phyloP scores from a whole-genome alignment of 306 rosid species.

The Herpetospermum pedunculosum region DNA sequence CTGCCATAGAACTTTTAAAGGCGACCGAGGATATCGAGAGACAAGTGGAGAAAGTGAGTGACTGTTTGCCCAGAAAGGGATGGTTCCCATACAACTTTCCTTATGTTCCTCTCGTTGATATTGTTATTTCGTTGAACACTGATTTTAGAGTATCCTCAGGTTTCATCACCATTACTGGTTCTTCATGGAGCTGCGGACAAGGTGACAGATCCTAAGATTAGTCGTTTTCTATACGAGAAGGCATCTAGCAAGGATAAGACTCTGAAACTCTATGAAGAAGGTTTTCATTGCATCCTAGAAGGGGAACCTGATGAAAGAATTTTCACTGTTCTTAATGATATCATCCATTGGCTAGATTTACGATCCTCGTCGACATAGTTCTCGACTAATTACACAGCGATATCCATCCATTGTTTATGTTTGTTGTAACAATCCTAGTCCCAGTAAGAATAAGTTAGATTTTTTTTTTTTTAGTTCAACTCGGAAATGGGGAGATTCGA shows the following conservation, averaged over 20 bases:
- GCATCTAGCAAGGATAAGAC: constrained; percentile 69
- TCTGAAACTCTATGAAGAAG: constrained; percentile 49
- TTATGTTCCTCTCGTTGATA: not conserved
- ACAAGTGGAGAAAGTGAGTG: constrained; percentile 47
- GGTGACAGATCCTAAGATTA: constrained; percentile 76
- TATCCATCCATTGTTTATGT: not conserved
- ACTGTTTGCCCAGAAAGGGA: not conserved
- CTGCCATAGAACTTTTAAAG: constrained; percentile 61
- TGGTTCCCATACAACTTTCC: not conserved
- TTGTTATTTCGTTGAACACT: not conserved
- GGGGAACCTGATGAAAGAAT: constrained; percentile 83
- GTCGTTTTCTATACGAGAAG: constrained; percentile 63
- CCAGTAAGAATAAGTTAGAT: not conserved
- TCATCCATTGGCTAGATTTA: constrained; percentile 62
- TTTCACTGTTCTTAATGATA: constrained; percentile 45
- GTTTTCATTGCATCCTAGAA: constrained; percentile 72
- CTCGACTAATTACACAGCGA: not conserved
- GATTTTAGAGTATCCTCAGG: constrained; percentile 27
- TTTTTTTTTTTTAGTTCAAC: too few species aligned
- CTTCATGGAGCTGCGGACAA: constrained; percentile 79
- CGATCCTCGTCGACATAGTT: constrained; percentile 16
- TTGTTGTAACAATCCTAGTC: not conserved
- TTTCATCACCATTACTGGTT: constrained; percentile 62
- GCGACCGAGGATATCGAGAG: constrained; percentile 54
- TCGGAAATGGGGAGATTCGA: too few species aligned